Percentiles rank a stretch among this genome's conserved stretches.
Evolutionary conservation across 2,329 filamentous ascomycete genomes (phyloP).

Genomic region (Fusarium nanum): DNA sequence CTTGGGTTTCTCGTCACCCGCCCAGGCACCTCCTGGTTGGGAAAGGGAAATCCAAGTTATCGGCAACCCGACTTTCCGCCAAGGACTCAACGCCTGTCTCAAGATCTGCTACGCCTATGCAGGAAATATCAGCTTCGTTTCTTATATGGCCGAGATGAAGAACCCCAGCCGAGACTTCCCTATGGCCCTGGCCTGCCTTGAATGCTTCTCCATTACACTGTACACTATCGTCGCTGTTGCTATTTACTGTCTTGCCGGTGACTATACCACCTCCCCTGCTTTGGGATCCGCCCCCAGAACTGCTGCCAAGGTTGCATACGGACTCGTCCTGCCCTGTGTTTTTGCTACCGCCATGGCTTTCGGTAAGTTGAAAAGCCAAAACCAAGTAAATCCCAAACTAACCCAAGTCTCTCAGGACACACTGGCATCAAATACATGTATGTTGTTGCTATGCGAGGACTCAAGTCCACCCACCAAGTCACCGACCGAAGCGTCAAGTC

Average conservation of each 20-base stretch:
- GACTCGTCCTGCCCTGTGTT: constrained; percentile 48
- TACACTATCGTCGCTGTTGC: constrained; percentile 50
- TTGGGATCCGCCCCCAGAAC: constrained; percentile 50
- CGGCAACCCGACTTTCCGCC: constrained; percentile 42
- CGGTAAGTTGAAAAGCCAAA: constrained; percentile 9
- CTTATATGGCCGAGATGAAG: constrained; percentile 51
- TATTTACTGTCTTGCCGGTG: constrained; percentile 50
- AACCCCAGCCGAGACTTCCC: constrained; percentile 50
- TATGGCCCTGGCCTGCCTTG: constrained; percentile 48
- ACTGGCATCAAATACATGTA: constrained; percentile 51
- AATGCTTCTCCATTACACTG: constrained; percentile 49
- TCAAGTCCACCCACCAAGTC: constrained; percentile 49
- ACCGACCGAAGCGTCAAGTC: constrained; percentile 49
- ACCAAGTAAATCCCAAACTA: neutral
- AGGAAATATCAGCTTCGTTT: constrained; percentile 49
- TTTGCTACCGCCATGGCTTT: constrained; percentile 49
- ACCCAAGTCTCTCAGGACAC: constrained; percentile 17
- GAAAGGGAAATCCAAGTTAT: constrained; percentile 41
- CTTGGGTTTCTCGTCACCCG: constrained; percentile 37
- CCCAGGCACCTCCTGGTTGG: constrained; percentile 43
- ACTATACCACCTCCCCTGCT: constrained; percentile 50
- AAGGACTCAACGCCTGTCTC: constrained; percentile 44
- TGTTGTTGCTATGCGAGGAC: constrained; percentile 48
- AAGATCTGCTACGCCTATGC: constrained; percentile 49
- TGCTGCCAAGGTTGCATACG: constrained; percentile 51